Evolutionary conservation across 2,329 filamentous ascomycete genomes (phyloP).

Genomic region (Colletotrichum sp.): DNA sequence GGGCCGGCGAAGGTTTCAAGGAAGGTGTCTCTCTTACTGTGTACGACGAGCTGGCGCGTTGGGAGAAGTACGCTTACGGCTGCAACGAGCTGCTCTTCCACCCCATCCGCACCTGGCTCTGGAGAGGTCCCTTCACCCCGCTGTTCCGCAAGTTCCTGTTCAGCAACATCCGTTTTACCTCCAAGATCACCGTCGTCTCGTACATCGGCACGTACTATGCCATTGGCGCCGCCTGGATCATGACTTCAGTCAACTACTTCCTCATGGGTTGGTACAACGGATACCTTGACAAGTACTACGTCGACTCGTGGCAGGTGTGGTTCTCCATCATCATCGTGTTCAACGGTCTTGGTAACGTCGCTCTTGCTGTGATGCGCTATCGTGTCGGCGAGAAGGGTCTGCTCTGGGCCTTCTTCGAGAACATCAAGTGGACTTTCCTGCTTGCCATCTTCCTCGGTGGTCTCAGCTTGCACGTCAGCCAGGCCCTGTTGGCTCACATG

Average conservation of each 20-base stretch:
- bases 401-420: constrained; percentile 61
- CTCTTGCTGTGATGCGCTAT: constrained; percentile 76
- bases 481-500: constrained; percentile 82
- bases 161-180: constrained; percentile 76
- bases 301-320: constrained; percentile 81
- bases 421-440: constrained; percentile 77
- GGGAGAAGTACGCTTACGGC: constrained; percentile 88
- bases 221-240: constrained; percentile 76
- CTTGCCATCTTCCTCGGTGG: constrained; percentile 85
- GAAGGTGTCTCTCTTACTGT: constrained; percentile 85
- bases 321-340: constrained; percentile 82
- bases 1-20: constrained; percentile 79
- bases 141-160: constrained; percentile 77
- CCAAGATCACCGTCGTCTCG: constrained; percentile 77
- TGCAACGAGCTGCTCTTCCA: constrained; percentile 85
- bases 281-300: constrained; percentile 80
- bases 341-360: constrained; percentile 75
- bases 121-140: constrained; percentile 77
- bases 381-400: constrained; percentile 69
- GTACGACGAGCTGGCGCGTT: constrained; percentile 82
- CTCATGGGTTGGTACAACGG: constrained; percentile 78
- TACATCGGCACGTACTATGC: constrained; percentile 85
- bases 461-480: constrained; percentile 79
- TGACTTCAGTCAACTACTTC: constrained; percentile 78
- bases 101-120: constrained; percentile 75